These are phyloP conservation scores for Helminthosporium solani DNA, from an alignment of 2,329 filamentous ascomycete species.

Conservation along the genomic window DNA sequence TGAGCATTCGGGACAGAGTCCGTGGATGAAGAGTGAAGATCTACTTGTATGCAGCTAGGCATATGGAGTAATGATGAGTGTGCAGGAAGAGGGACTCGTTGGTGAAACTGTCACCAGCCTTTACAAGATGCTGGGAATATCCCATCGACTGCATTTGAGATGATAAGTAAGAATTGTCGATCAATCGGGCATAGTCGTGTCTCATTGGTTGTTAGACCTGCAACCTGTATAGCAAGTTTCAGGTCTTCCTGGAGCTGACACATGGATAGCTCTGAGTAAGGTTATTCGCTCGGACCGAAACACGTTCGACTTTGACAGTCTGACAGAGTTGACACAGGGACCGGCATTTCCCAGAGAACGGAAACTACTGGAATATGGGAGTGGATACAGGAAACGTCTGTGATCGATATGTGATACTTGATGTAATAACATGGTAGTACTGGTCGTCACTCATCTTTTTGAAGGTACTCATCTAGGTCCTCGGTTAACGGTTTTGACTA, in stretches of 20 bases:
- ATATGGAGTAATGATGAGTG: not conserved
- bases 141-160: too few species aligned
- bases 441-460: not conserved
- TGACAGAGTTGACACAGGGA: slow-evolving; percentile 6
- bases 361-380: not conserved
- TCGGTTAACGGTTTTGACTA: not conserved
- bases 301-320: slow-evolving; percentile 8
- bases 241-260: not conserved
- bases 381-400: not conserved
- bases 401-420: not conserved
- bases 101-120: too few species aligned
- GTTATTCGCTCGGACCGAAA: slow-evolving; percentile 1
- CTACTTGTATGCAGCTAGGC: not conserved
- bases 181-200: not conserved
- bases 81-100: too few species aligned
- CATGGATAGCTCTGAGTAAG: not conserved
- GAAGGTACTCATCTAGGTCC: slow-evolving; percentile 1
- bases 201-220: not conserved
- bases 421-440: not conserved
- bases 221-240: not conserved
- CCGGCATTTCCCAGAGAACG: not conserved
- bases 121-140: too few species aligned
- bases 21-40: not conserved
- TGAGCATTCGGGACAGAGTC: too few species aligned
- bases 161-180: too few species aligned